phyloP scores from a whole-genome alignment of 495 filamentous ascomycete genomes.

The Clavariopsis aquatica region DNA sequence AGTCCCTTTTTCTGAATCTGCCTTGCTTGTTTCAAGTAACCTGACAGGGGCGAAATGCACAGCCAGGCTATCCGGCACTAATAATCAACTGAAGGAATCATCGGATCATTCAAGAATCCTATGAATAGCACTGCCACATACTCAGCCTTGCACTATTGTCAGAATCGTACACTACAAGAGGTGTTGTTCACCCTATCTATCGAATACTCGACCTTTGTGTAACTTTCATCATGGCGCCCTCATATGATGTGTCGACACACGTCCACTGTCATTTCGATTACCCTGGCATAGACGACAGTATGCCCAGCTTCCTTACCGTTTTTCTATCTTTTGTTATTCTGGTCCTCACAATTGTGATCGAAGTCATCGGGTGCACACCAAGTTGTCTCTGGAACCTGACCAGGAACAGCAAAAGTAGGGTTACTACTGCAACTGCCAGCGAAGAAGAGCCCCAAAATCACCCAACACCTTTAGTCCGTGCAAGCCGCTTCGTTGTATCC shows the following conservation, averaged over 20 bases:
- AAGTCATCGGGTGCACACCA: neutral
- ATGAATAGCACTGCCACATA: too few species aligned
- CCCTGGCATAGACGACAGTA: neutral
- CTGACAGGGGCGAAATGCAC: too few species aligned
- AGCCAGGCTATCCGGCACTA: too few species aligned
- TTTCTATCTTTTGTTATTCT: neutral
- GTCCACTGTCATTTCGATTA: neutral
- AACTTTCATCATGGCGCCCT: neutral
- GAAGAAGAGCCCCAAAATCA: neutral
- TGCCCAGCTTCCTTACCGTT: neutral
- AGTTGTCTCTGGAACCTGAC: neutral
- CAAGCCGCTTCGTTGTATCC: constrained; percentile 8
- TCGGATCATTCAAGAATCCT: too few species aligned
- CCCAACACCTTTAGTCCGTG: neutral
- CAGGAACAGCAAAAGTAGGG: neutral
- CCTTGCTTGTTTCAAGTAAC: too few species aligned
- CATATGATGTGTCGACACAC: neutral
- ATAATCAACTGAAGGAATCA: too few species aligned
- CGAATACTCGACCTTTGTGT: neutral
- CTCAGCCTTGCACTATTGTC: too few species aligned
- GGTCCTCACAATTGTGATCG: neutral
- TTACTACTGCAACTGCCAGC: neutral
- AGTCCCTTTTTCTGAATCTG: too few species aligned
- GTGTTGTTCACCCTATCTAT: neutral
- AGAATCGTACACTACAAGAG: too few species aligned